phyloP scores from a whole-genome alignment of 331 rosid genomes.

The Prunus yedoensis region DNA sequence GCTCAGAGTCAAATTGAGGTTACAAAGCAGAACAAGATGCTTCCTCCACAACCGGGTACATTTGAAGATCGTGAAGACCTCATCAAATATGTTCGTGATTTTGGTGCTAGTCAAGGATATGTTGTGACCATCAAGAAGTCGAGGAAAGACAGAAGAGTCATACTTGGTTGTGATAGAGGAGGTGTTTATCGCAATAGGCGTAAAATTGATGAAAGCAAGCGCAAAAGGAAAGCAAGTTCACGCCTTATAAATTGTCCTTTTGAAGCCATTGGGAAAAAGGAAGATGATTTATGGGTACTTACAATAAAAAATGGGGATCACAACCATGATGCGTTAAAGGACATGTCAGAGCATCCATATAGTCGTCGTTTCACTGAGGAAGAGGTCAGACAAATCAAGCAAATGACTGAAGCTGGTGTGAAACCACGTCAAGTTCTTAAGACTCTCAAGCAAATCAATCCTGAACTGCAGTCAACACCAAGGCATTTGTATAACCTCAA shows the following conservation, averaged over 20 bases:
- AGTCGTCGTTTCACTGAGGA: constrained; percentile 76
- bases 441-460: constrained; percentile 69
- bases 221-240: constrained; percentile 69
- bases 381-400: constrained; percentile 61
- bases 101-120: constrained; percentile 78
- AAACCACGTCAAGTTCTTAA: constrained; percentile 82
- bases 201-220: constrained; percentile 71
- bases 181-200: constrained; percentile 80
- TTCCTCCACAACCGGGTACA: constrained; percentile 56
- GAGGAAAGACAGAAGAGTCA: constrained; percentile 78
- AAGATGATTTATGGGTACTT: constrained; percentile 66
- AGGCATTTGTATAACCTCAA: constrained; percentile 80
- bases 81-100: constrained; percentile 62
- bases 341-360: constrained; percentile 81
- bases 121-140: constrained; percentile 85
- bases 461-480: constrained; percentile 74
- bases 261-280: constrained; percentile 75
- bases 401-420: constrained; percentile 74
- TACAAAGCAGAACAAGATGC: constrained; percentile 38
- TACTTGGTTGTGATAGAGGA: constrained; percentile 83
- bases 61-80: constrained; percentile 77
- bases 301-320: constrained; percentile 64
- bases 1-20: constrained; percentile 37
- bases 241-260: constrained; percentile 83
- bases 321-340: constrained; percentile 74